These are phyloP conservation scores for Zelopaecilomyces penicillatus DNA, from an alignment of 2,329 filamentous ascomycete genomes.

Conservation along the genomic window DNA sequence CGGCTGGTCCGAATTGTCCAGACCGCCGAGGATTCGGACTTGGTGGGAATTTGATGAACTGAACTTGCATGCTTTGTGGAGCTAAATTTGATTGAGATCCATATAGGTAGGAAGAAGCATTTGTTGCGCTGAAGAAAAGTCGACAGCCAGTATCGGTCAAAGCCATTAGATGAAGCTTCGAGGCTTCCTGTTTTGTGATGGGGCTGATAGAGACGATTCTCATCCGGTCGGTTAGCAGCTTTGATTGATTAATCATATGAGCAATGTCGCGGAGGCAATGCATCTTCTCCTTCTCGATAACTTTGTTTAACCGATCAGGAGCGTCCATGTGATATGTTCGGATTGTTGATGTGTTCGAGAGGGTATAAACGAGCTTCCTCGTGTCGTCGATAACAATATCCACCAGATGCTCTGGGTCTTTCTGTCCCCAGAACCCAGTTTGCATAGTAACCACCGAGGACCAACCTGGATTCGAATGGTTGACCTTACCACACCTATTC, in stretches of 20 bases:
- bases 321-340: slow-evolving; percentile 81
- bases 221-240: slow-evolving; percentile 60
- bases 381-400: slow-evolving; percentile 86
- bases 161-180: slow-evolving; percentile 80
- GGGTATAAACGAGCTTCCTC: slow-evolving; percentile 79
- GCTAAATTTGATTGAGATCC: slow-evolving; percentile 53
- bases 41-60: slow-evolving; percentile 92
- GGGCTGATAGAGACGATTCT: slow-evolving; percentile 77
- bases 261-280: slow-evolving; percentile 64
- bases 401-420: slow-evolving; percentile 54
- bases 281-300: slow-evolving; percentile 57
- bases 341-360: slow-evolving; percentile 82
- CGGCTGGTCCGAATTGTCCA: slow-evolving; percentile 14
- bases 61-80: slow-evolving; percentile 94
- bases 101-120: slow-evolving; percentile 59
- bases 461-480: slow-evolving; percentile 72
- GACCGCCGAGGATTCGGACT: slow-evolving; percentile 22
- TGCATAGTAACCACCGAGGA: slow-evolving; percentile 50
- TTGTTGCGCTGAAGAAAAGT: slow-evolving; percentile 85
- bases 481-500: slow-evolving; percentile 76
- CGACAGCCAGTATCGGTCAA: slow-evolving; percentile 85
- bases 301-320: slow-evolving; percentile 50
- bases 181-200: slow-evolving; percentile 70
- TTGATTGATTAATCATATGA: slow-evolving; percentile 72
- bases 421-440: slow-evolving; percentile 41